Base-by-base conservation (phyloP, 495 filamentous ascomycete genomes). In the Copromyces sp. region DNA sequence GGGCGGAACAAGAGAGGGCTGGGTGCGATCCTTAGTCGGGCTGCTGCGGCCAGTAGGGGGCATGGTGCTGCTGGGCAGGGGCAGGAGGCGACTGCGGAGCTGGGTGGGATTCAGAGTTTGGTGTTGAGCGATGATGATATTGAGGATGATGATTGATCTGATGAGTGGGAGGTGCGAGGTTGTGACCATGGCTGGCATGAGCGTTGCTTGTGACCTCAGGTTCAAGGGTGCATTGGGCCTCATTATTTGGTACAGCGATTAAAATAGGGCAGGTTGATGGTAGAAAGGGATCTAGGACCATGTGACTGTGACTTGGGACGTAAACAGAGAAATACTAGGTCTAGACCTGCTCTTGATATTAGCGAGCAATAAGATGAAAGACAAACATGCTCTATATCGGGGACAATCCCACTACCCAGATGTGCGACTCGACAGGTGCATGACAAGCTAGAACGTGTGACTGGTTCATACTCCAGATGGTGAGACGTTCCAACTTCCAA, bases 41-140 rank as follows among this genome's bases (percentile, higher is more conserved):
- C 77, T 8, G 59, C 65, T 8, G 59, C 65, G 29, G 73, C 35
- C 75, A 74, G 44, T 70, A 79, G 53, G 47, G 74, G n/a, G 16
- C 47, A 75, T 29, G 71, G 42, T 69, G 72, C 35, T 37, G 5
- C 3, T 37, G 65, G 75, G 53, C 73, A 73, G 70, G 71, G 73
- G 41, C 37, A 76, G 73, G 41, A 72, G 76, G 44, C 75, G 75
- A 32, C 74, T 38, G 74, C 81, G 4, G 81, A 84, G 24, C 81
- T 84, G 59, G 82, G 53, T 61, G 53, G 84, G 71, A 84, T 87
- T 61, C 87, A 90, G 80, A 90, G 89, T 69, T 79, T 97, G 72
- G 88, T 94, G 70, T 83, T 98, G 59, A 94, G 91, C 77, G 95
- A 98, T 79, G 95, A 99, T 85, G 95, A 99, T 86, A 98, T 99